Evolutionary conservation across 805 yeast species (phyloP).

Genomic region (Priceomyces medius): DNA sequence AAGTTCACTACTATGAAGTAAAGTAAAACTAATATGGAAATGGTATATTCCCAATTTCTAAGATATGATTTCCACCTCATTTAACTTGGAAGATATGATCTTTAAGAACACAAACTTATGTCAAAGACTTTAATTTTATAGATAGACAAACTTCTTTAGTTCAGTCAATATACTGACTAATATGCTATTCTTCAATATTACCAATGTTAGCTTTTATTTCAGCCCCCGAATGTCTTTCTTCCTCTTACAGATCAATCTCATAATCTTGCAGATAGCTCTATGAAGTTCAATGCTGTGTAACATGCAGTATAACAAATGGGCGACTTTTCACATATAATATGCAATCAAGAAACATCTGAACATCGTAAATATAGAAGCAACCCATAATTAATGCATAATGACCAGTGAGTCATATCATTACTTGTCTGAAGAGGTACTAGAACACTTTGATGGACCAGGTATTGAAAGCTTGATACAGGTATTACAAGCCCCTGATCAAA

Average conservation of each 20-base stretch:
- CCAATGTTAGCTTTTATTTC: too few relatives aligned
- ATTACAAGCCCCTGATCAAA: slow-evolving; percentile 25
- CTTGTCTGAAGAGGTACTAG: slow-evolving; percentile 32
- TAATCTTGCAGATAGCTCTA: too few relatives aligned
- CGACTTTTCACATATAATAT: background rate
- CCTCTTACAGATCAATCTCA: too few relatives aligned
- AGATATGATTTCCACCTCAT: slow-evolving; percentile 3
- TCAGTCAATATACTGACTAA: too few relatives aligned
- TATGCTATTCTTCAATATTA: too few relatives aligned
- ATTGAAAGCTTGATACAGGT: slow-evolving; percentile 29
- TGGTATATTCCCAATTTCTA: slow-evolving; percentile 23
- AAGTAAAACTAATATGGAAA: slow-evolving; percentile 17
- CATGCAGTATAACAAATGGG: background rate
- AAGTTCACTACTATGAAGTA: slow-evolving; percentile 22
- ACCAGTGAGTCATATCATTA: slow-evolving; percentile 15
- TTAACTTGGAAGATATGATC: too few relatives aligned
- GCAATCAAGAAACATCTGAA: background rate
- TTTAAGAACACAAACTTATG: too few relatives aligned
- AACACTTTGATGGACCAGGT: slow-evolving; percentile 31
- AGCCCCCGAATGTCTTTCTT: too few relatives aligned
- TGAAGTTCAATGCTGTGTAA: background rate
- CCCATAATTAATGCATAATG: slow-evolving; percentile 7
- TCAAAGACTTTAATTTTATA: too few relatives aligned
- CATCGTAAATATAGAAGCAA: background rate
- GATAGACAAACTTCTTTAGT: too few relatives aligned